Conservation (phyloP, 805 yeast species). For the Sugiyamaella valdiviana region DNA sequence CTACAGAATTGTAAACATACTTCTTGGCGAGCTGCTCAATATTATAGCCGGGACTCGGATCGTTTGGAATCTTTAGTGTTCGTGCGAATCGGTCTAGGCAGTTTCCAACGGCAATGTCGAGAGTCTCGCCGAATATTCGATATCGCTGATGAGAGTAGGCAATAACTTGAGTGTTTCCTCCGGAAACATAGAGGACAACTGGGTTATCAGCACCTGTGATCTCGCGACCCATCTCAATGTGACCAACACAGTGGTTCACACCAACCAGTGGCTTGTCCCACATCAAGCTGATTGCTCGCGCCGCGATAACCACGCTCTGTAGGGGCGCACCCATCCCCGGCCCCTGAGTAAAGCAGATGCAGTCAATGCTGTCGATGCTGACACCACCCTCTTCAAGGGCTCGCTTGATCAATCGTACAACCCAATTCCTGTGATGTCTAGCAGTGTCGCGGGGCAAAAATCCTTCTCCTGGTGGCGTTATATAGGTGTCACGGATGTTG, state of each 20-base stretch:
- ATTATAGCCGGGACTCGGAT: constrained; percentile 96
- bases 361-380: constrained; percentile 42
- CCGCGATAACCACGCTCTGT: constrained; percentile 87
- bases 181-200: constrained; percentile 93
- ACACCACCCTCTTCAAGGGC: constrained; percentile 58
- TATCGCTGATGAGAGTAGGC: constrained; percentile 92
- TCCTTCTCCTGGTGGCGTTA: constrained; percentile 98
- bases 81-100: constrained; percentile 95
- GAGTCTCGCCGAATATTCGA: constrained; percentile 97
- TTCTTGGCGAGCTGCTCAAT: constrained; percentile 86
- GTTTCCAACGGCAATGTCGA: constrained; percentile 96
- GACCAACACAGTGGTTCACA: constrained; percentile 96
- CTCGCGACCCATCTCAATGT: constrained; percentile 98
- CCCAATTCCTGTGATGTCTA: constrained; percentile 94
- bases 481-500: constrained; percentile 91
- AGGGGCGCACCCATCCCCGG: constrained; percentile 99
- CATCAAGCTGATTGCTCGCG: constrained; percentile 72
- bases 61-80: constrained; percentile 78
- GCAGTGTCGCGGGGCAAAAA: constrained; percentile 96
- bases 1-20: too few relatives aligned
- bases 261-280: constrained; percentile 87
- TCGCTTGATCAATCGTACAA: constrained; percentile 61
- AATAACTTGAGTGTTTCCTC: constrained; percentile 97
- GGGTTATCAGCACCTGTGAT: constrained; percentile 98
- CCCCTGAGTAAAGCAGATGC: constrained; percentile 91